Conservation (phyloP, 2,329 filamentous ascomycete genomes). For the Pseudomassariella vexata region DNA sequence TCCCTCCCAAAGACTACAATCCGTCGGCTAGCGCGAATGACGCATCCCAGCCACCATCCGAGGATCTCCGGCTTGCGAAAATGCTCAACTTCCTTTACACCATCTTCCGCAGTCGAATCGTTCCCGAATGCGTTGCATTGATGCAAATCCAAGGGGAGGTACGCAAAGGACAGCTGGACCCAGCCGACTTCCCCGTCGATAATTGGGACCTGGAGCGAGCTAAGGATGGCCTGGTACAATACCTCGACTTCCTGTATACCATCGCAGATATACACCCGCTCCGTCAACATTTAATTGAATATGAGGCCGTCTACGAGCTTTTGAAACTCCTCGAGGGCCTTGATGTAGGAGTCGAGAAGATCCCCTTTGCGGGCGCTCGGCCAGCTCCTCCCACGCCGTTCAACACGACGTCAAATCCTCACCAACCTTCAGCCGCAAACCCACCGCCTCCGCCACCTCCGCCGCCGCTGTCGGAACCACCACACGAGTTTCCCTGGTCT, state of each 20-base stretch:
- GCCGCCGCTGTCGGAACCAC: slow-evolving; percentile 54
- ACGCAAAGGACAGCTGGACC: slow-evolving; percentile 65
- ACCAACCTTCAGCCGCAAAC: slow-evolving; percentile 20
- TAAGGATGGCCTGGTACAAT: slow-evolving; percentile 90
- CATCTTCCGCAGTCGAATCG: slow-evolving; percentile 85
- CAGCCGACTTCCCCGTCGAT: slow-evolving; percentile 87
- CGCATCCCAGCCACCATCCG: slow-evolving; percentile 29
- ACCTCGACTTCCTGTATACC: slow-evolving; percentile 87
- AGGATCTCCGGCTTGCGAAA: slow-evolving; percentile 51
- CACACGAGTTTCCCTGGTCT: slow-evolving; percentile 59
- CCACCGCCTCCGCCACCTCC: slow-evolving; percentile 38
- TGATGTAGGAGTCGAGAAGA: slow-evolving; percentile 82
- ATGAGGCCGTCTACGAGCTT: slow-evolving; percentile 86
- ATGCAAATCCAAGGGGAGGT: slow-evolving; percentile 93
- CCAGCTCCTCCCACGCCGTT: slow-evolving; percentile 28
- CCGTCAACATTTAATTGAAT: slow-evolving; percentile 80
- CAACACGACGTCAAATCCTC: slow-evolving; percentile 19
- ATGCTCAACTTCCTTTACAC: slow-evolving; percentile 86
- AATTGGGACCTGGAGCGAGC: slow-evolving; percentile 97
- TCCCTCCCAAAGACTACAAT: slow-evolving; percentile 30
- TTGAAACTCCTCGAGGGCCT: slow-evolving; percentile 81
- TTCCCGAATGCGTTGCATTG: slow-evolving; percentile 88
- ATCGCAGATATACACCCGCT: slow-evolving; percentile 80
- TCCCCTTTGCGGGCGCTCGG: slow-evolving; percentile 52
- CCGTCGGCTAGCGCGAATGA: slow-evolving; percentile 16